Conservation (phyloP, 2,329 filamentous ascomycete species). For the Cladosporium sphaerospermum region DNA sequence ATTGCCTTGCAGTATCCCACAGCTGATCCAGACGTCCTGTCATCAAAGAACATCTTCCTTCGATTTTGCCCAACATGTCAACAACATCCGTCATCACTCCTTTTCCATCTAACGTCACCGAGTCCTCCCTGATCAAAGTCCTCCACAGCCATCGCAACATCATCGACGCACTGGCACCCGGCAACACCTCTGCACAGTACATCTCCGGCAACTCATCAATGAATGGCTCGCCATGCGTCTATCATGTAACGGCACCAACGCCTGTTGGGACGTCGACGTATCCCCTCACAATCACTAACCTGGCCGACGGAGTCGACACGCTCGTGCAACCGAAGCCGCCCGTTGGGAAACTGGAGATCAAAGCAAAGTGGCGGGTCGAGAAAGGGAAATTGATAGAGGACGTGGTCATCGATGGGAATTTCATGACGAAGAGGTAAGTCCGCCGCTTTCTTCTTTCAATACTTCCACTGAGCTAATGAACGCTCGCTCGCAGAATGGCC, state of each 20-base stretch:
- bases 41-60: not conserved
- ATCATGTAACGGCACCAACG: conserved; percentile 35
- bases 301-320: conserved; percentile 29
- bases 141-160: conserved; percentile 37
- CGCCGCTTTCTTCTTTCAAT: not conserved
- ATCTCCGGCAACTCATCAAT: conserved; percentile 27
- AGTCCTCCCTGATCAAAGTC: conserved; percentile 27
- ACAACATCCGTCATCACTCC: conserved; percentile 34
- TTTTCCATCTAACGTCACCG: conserved; percentile 24
- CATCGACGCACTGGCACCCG: conserved; percentile 34
- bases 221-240: conserved; percentile 23
- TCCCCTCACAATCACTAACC: conserved; percentile 36
- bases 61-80: conserved; percentile 12
- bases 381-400: conserved; percentile 31
- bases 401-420: conserved; percentile 37
- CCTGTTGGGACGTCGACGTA: conserved; percentile 37
- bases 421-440: conserved; percentile 34
- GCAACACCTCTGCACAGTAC: conserved; percentile 30
- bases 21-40: not conserved
- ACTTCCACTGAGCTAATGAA: not conserved
- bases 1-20: not conserved
- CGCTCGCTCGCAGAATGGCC: conserved; percentile 22
- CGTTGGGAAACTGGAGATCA: conserved; percentile 33
- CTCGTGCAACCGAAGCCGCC: conserved; percentile 36
- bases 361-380: conserved; percentile 33